Percentiles rank a stretch among this genome's conserved stretches.
phyloP scores from a whole-genome alignment of 164 flowering plant species.

The Taxillus chinensis region DNA sequence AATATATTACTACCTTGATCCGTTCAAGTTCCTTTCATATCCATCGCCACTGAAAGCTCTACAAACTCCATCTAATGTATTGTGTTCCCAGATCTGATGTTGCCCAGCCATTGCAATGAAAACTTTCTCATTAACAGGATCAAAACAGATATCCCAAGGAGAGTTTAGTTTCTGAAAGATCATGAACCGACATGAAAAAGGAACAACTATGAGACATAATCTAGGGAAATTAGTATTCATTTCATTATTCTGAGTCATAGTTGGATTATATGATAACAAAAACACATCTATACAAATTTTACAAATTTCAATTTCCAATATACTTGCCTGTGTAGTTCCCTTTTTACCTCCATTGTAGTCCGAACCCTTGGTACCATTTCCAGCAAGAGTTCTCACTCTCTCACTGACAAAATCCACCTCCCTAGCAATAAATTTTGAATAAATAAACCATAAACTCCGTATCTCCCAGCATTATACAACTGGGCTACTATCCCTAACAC shows the following conservation, averaged over 20 bases:
- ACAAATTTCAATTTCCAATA: background rate
- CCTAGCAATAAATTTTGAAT: slow-evolving; percentile 22
- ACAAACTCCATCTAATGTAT: slow-evolving; percentile 58
- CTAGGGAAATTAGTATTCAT: too few relatives aligned
- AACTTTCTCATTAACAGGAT: slow-evolving; percentile 52
- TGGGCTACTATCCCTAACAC: too few relatives aligned
- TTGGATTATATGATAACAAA: too few relatives aligned
- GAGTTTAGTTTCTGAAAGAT: slow-evolving; percentile 81
- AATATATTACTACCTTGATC: slow-evolving; percentile 49
- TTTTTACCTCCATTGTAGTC: slow-evolving; percentile 77
- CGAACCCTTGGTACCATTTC: slow-evolving; percentile 94
- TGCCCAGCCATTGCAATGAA: slow-evolving; percentile 99
- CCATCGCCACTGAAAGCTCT: slow-evolving; percentile 96
- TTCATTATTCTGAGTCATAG: too few relatives aligned
- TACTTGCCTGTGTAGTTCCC: slow-evolving; percentile 68
- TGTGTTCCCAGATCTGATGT: slow-evolving; percentile 92
- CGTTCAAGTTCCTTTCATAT: slow-evolving; percentile 87
- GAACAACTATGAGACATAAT: too few relatives aligned
- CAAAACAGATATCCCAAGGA: slow-evolving; percentile 97
- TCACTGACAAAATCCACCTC: slow-evolving; percentile 88
- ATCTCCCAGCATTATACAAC: too few relatives aligned
- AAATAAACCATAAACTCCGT: too few relatives aligned
- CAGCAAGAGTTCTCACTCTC: slow-evolving; percentile 82
- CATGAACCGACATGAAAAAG: background rate
- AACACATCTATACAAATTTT: background rate